phyloP scores from a whole-genome alignment of 108 stramenopile species.

The Skeletonema marinoi region DNA sequence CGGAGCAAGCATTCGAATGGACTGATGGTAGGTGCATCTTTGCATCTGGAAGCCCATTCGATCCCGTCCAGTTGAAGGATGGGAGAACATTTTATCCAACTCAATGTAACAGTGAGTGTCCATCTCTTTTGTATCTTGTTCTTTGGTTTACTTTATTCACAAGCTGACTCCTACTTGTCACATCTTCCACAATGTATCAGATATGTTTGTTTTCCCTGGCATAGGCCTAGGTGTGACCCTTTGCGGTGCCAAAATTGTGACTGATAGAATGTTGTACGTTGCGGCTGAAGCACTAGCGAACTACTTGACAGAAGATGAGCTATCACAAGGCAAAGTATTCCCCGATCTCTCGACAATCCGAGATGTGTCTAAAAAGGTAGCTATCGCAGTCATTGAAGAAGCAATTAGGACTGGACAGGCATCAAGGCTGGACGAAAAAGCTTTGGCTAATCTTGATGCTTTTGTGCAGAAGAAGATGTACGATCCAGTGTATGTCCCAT shows the following conservation, averaged over 20 bases:
- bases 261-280: constrained; percentile 91
- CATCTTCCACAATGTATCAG: not conserved
- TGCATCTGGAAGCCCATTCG: constrained; percentile 96
- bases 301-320: constrained; percentile 77
- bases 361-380: constrained; percentile 84
- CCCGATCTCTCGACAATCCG: constrained; percentile 87
- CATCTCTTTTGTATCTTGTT: constrained; percentile 1
- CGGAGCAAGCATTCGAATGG: constrained; percentile 97
- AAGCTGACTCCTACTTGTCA: not conserved
- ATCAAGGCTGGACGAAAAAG: constrained; percentile 59
- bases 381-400: constrained; percentile 87
- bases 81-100: constrained; percentile 80
- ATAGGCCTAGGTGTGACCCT: constrained; percentile 89
- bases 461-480: constrained; percentile 86
- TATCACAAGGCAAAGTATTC: constrained; percentile 85
- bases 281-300: constrained; percentile 89
- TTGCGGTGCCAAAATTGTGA: constrained; percentile 80
- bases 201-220: constrained; percentile 78
- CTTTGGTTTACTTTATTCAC: constrained; percentile 6
- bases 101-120: constrained; percentile 87
- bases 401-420: constrained; percentile 78
- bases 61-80: constrained; percentile 79
- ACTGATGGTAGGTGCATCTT: constrained; percentile 93
- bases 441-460: constrained; percentile 59
- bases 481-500: constrained; percentile 84